Conservation (phyloP, 306 rosid genomes). For the Inga leiocalycina region DNA sequence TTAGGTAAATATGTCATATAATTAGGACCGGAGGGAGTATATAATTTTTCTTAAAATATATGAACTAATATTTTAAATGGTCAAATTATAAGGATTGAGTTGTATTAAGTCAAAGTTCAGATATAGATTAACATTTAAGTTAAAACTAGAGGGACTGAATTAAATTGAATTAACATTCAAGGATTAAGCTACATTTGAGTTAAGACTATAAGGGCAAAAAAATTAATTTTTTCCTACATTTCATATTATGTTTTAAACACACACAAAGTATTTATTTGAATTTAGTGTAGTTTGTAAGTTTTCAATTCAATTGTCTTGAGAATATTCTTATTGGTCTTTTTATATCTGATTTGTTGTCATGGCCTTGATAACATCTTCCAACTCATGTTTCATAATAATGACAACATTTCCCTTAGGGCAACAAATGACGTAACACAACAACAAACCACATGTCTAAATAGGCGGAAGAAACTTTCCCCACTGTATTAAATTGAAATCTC, state of each 20-base stretch:
- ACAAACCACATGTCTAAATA: not conserved
- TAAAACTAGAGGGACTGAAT: not conserved
- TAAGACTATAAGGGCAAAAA: too few relatives aligned
- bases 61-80: too few relatives aligned
- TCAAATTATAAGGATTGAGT: not conserved
- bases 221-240: not conserved
- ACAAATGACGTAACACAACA: not conserved
- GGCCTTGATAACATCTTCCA: not conserved
- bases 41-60: too few relatives aligned
- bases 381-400: not conserved
- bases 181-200: too few relatives aligned
- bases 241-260: not conserved
- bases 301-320: not conserved
- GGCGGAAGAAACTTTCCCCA: not conserved
- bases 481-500: not conserved
- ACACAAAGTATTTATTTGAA: not conserved
- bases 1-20: too few relatives aligned
- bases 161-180: too few relatives aligned
- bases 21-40: too few relatives aligned
- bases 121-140: too few relatives aligned
- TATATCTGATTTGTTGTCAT: not conserved
- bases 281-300: not conserved
- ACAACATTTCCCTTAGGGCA: not conserved
- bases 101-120: not conserved
- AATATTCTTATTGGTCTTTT: not conserved